Percentiles rank a stretch among this genome's conserved stretches.
Conservation (phyloP, 768 basidiomycete genomes). For the Trametopsis cervina region DNA sequence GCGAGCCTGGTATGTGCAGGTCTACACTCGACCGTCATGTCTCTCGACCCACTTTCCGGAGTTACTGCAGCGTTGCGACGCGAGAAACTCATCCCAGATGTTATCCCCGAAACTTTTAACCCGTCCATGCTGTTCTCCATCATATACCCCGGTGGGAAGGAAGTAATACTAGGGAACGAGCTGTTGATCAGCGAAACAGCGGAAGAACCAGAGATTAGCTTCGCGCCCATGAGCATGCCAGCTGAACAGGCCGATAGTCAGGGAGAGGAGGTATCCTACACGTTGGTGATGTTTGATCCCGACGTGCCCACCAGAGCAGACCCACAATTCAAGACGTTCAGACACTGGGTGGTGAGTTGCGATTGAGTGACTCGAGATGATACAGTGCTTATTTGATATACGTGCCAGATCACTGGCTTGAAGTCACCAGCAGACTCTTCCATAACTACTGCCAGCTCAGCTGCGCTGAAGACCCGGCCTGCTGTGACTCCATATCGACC, state of each 20-base stretch:
- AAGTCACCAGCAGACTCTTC: conserved; percentile 26
- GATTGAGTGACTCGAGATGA: no score
- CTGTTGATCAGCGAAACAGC: conserved; percentile 31
- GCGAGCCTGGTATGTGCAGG: no score
- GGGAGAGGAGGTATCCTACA: conserved; percentile 30
- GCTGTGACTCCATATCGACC: conserved; percentile 50
- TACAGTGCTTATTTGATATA: neutral
- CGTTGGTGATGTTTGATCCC: conserved; percentile 33
- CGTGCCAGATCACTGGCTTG: conserved; percentile 30
- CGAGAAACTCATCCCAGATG: conserved; percentile 39
- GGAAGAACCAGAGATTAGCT: conserved; percentile 43
- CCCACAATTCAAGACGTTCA: conserved; percentile 20
- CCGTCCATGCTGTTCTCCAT: conserved; percentile 39
- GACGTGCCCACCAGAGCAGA: conserved; percentile 25
- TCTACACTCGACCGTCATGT: no score
- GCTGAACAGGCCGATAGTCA: conserved; percentile 15
- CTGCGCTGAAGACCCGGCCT: conserved; percentile 35
- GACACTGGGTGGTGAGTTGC: conserved; percentile 25
- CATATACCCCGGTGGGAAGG: conserved; percentile 33
- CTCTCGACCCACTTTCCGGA: conserved; percentile 27
- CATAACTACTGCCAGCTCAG: conserved; percentile 26
- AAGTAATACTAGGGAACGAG: conserved; percentile 33
- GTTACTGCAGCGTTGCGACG: conserved; percentile 29
- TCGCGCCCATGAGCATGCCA: conserved; percentile 35
- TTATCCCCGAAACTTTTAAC: conserved; percentile 31